Evolutionary conservation across 805 yeast species (phyloP), one percentile per base, ranked within the genome.

Genomic region (Dipodascus geniculatus): DNA sequence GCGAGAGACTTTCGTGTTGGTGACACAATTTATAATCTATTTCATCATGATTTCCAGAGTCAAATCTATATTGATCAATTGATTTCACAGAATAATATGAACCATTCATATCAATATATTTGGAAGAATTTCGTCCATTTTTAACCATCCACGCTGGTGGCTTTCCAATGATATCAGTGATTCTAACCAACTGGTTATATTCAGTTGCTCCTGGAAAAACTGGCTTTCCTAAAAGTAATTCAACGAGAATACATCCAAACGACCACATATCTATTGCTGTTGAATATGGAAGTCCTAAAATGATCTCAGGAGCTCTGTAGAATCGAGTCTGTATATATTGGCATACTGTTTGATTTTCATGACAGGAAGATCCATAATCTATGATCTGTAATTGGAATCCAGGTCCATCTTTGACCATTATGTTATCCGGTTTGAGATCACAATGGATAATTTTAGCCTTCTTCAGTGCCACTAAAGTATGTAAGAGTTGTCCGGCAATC

Each of bases 361-460:
- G 61, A 11, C 60, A 86, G 0, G 96, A 95, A 3, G 91, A 81
- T 0, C 97, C 97, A 68, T 89, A 85, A 71, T 89, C 97, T 59
- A 88, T 87, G 38, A 89, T 82, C 66, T 88, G 88, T 55, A 89
- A 75, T 50, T 81, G 83, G 1, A 88, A 84, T 53, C 80, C 79
- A 52, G 65, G 50, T 23, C 63, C 70, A 65, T 83, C 86, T 65
- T 83, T 87, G 22, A 89, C 72, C 49, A 89, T 71, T 38, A 89
- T 85, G 63, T 89, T 89, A 62, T 89, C 97, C 0, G 96, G 97
- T 65, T 89, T 89, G 65, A 89, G 71, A 68, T 89, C 97, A 67
- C 96, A 88, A 65, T 89, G 97, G 28, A 89, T 82, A 61, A 89
- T 74, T 59, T 83, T 82, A 54, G 81, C 76, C 35, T 78, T 80